These are phyloP conservation scores for Agrocybe chaxingu DNA, from an alignment of 768 basidiomycete genomes.

Conservation along the genomic window DNA sequence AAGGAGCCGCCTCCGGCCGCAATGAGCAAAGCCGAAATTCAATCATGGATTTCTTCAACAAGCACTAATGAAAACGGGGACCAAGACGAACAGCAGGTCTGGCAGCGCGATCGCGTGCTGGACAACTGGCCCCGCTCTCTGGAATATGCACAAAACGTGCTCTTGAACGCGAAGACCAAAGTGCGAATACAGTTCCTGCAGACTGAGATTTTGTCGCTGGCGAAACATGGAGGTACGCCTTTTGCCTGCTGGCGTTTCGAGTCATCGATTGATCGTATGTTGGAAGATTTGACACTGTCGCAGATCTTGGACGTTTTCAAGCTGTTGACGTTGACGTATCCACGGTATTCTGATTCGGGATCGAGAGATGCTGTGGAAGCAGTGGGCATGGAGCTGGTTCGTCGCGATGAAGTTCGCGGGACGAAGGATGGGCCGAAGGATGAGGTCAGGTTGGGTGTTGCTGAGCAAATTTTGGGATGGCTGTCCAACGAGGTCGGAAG, in stretches of 20 bases:
- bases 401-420: constrained; percentile 55
- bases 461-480: constrained; percentile 77
- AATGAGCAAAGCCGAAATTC: constrained; percentile 54
- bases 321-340: constrained; percentile 72
- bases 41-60: constrained; percentile 62
- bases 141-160: constrained; percentile 45
- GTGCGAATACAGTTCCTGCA: constrained; percentile 54
- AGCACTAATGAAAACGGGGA: constrained; percentile 24
- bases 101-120: constrained; percentile 54
- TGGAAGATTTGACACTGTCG: constrained; percentile 53
- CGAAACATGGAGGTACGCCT: constrained; percentile 52
- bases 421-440: constrained; percentile 33
- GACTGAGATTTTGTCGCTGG: constrained; percentile 58
- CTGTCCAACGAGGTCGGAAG: constrained; percentile 62
- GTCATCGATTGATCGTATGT: constrained; percentile 6
- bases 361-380: constrained; percentile 73
- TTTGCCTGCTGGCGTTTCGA: constrained; percentile 1
- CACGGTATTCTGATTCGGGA: constrained; percentile 69
- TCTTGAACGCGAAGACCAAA: constrained; percentile 55
- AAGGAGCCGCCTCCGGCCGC: constrained; percentile 36
- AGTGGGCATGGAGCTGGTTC: constrained; percentile 61
- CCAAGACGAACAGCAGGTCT: constrained; percentile 30
- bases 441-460: constrained; percentile 52
- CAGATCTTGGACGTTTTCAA: constrained; percentile 70
- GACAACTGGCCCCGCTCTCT: constrained; percentile 55